Percentiles rank a stretch among this genome's conserved stretches.
phyloP scores from a whole-genome alignment of 306 rosid species.

The Prunus mume region DNA sequence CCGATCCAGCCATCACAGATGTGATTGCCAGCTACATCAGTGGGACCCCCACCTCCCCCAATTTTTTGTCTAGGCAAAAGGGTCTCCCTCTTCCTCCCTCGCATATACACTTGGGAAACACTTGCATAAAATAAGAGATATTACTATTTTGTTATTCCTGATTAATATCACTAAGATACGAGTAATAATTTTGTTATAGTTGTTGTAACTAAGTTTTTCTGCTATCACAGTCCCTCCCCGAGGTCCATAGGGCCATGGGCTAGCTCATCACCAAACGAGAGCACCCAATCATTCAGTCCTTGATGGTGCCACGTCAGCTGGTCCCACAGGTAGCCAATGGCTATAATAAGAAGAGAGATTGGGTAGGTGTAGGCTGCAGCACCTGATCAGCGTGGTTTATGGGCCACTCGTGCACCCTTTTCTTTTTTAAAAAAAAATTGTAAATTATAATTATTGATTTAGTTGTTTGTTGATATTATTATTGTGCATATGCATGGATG shows the following conservation, averaged over 20 bases:
- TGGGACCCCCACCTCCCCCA: slow-evolving; percentile 21
- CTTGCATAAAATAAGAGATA: too few species aligned
- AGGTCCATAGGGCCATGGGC: not conserved
- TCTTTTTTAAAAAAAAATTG: too few species aligned
- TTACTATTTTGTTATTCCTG: too few species aligned
- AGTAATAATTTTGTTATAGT: too few species aligned
- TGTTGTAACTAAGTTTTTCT: too few species aligned
- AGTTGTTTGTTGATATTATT: slow-evolving; percentile 14
- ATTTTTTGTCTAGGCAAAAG: slow-evolving; percentile 14
- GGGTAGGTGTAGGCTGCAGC: slow-evolving; percentile 18
- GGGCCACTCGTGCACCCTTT: slow-evolving; percentile 44
- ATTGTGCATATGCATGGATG: slow-evolving; percentile 50
- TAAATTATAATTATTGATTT: not conserved
- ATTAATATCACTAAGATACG: too few species aligned
- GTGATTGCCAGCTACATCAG: slow-evolving; percentile 33
- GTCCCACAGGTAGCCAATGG: not conserved
- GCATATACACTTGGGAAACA: too few species aligned
- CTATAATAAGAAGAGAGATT: not conserved
- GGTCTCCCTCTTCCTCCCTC: not conserved
- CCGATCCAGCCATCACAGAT: not conserved
- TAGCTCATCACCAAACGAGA: not conserved
- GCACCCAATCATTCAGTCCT: slow-evolving; percentile 27
- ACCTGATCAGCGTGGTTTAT: slow-evolving; percentile 51
- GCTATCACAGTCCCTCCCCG: too few species aligned
- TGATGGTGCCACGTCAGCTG: slow-evolving; percentile 12